Evolutionary conservation across 2,329 filamentous ascomycete species (phyloP).

Genomic region (Grosmannia serpens): DNA sequence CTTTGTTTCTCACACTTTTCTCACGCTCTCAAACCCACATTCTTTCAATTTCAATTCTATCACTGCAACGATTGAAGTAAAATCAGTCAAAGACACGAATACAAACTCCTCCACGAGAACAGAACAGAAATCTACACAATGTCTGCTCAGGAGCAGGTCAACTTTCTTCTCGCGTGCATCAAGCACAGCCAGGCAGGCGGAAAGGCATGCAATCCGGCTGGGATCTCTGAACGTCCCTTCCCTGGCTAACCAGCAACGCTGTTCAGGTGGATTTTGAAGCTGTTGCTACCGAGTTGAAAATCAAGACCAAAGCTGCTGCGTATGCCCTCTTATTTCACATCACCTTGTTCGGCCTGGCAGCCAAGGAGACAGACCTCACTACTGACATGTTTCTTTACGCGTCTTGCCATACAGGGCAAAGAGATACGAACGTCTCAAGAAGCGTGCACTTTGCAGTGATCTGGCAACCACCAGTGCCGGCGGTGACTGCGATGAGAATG

Average conservation of each 20-base stretch:
- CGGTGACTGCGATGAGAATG: background rate
- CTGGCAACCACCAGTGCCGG: background rate
- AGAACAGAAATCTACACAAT: background rate
- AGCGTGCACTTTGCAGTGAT: slow-evolving; percentile 1
- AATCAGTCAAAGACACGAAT: too few relatives aligned
- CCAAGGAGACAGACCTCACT: background rate
- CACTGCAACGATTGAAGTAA: too few relatives aligned
- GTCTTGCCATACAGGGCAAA: slow-evolving; percentile 39
- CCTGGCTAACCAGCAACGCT: background rate
- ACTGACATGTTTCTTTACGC: background rate
- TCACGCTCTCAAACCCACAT: too few relatives aligned
- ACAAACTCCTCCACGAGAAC: too few relatives aligned
- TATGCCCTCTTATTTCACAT: slow-evolving; percentile 28
- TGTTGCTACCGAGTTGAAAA: slow-evolving; percentile 52
- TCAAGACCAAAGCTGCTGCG: slow-evolving; percentile 58
- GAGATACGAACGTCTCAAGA: slow-evolving; percentile 50
- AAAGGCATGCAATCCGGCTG: slow-evolving; percentile 32
- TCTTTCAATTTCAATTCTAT: too few relatives aligned
- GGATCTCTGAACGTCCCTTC: background rate
- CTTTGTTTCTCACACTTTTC: too few relatives aligned
- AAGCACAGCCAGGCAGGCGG: slow-evolving; percentile 43
- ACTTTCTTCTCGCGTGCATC: slow-evolving; percentile 57
- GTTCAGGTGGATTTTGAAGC: slow-evolving; percentile 50
- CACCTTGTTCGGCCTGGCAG: background rate
- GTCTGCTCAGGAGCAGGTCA: slow-evolving; percentile 36